Percentiles rank a stretch among this genome's conserved stretches.
phyloP scores from a whole-genome alignment of 1,284 basidiomycete species.

The Phylloboletellus chloephorus region DNA sequence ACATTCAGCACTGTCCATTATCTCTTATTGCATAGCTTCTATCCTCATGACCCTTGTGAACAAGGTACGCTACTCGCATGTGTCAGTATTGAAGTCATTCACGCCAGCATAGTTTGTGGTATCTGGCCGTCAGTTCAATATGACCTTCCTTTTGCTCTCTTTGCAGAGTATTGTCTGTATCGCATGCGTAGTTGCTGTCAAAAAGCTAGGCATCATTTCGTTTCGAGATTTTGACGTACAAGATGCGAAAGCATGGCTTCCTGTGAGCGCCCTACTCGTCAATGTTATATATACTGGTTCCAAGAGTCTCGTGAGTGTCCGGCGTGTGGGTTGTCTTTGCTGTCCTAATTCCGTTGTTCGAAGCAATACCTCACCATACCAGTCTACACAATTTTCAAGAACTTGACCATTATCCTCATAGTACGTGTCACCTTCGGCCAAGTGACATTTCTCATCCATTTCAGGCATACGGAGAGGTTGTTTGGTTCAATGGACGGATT shows the following conservation, averaged over 20 bases:
- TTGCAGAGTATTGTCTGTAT: conserved; percentile 91
- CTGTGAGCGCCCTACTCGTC: conserved; percentile 89
- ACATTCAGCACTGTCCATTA: conserved; percentile 64
- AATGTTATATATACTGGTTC: conserved; percentile 97
- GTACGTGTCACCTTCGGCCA: conserved; percentile 42
- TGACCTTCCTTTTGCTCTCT: conserved; percentile 93
- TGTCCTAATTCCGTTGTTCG: conserved; percentile 1
- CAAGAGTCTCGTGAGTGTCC: conserved; percentile 79
- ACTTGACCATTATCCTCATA: conserved; percentile 97
- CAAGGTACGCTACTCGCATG: conserved; percentile 58
- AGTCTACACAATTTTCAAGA: conserved; percentile 98
- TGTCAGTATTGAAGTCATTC: conserved; percentile 4
- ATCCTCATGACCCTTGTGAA: conserved; percentile 98
- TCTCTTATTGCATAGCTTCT: conserved; percentile 90
- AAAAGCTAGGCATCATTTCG: conserved; percentile 79
- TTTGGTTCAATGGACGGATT: conserved; percentile 93
- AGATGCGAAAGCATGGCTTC: conserved; percentile 92
- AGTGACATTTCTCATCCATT: conserved; percentile 7
- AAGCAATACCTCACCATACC: conserved; percentile 94
- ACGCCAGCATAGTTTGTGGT: conserved; percentile 73
- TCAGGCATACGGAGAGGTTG: conserved; percentile 92
- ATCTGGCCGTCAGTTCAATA: conserved; percentile 89
- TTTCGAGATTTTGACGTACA: conserved; percentile 82
- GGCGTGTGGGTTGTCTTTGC: not conserved
- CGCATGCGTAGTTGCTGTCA: conserved; percentile 68